Base-by-base conservation (phyloP, 441 rosid species). In the Cnidoscolus chayamansa region DNA sequence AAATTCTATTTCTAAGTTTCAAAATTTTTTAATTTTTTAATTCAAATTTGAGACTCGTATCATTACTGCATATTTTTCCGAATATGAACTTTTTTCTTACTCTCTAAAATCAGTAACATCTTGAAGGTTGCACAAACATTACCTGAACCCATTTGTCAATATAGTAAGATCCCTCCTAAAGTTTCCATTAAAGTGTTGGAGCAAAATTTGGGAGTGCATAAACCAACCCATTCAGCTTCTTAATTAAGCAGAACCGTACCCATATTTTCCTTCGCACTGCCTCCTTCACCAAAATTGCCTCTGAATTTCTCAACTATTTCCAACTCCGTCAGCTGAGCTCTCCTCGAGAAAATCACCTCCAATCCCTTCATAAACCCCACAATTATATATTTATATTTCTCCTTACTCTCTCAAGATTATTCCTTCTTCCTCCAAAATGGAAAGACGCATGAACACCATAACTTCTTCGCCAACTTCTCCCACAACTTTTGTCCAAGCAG, bases 401-500 rank as follows among this genome's bases (percentile, higher is more conserved):
- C 45, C 19, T 10, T 13, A 4, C 50, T 6, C 25, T 25, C 25
- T n/a, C 3, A 4, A 35, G 10, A 19, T 11, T 10, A 31, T 16
- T 20, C 20, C 61, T 62, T 70, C 6, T 47, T 37, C 40, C 37
- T 13, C 59, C 16, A 15, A 47, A n/a, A 81, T 75, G 76, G 81
- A 68, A 45, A 43, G 49, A 59, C 76, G 43, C 68, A 70, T 51
- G 19, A 63, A 63, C 70, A 9, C 61, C 37, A 19, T 63, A 8
- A 32, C 84, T 11, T 32, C 81, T 15, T 70, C 83, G 4, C 81
- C 86, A 1, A 70, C 83, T 3, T 75, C 80, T 11, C 73, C 85
- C n/a, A 81, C 89, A n/a, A 83, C 87, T 53, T 86, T 82, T 48
- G 83, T 86, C 47, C 87, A 84, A 55, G 85, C 87, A 13, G 86